Conservation (phyloP, 495 filamentous ascomycete genomes). For the Neurospora sp. region DNA sequence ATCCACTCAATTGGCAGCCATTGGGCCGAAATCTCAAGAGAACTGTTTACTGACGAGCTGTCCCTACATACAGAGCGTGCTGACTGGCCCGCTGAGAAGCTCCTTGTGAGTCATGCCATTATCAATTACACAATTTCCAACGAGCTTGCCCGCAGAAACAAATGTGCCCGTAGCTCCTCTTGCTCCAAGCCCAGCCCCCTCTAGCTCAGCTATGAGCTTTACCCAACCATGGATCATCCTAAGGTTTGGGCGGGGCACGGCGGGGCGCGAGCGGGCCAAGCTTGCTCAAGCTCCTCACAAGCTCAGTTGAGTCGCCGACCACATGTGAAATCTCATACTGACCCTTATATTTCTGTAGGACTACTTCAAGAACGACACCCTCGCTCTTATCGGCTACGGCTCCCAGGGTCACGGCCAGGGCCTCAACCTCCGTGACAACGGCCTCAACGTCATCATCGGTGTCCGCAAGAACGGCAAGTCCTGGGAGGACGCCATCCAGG, state of each 20-base stretch:
- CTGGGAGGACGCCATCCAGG: conserved; percentile 93
- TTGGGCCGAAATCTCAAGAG: not conserved
- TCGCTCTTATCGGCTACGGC: conserved; percentile 97
- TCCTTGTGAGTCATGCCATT: conserved; percentile 54
- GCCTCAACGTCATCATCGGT: conserved; percentile 95
- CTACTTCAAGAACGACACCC: conserved; percentile 99
- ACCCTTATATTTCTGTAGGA: conserved; percentile 42
- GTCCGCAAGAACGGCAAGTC: conserved; percentile 96
- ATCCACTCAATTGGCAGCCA: not conserved
- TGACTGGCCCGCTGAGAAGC: conserved; percentile 97
- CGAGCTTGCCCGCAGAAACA: not conserved
- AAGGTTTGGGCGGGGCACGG: not conserved
- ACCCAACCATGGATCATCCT: not conserved
- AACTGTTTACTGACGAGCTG: conserved; percentile 6
- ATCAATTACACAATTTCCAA: not conserved
- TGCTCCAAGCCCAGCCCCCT: not conserved
- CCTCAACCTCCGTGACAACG: conserved; percentile 98
- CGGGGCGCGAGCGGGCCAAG: not conserved
- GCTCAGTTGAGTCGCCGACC: not conserved
- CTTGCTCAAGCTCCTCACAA: not conserved
- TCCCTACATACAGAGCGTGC: conserved; percentile 59
- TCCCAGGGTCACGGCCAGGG: conserved; percentile 98
- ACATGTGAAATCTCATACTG: not conserved
- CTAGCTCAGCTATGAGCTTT: not conserved
- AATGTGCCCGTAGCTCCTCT: not conserved